Percentiles rank a stretch among this genome's conserved stretches.
Evolutionary conservation across 495 filamentous ascomycete species (phyloP).

Genomic region (Hypoxylon cercidicola): DNA sequence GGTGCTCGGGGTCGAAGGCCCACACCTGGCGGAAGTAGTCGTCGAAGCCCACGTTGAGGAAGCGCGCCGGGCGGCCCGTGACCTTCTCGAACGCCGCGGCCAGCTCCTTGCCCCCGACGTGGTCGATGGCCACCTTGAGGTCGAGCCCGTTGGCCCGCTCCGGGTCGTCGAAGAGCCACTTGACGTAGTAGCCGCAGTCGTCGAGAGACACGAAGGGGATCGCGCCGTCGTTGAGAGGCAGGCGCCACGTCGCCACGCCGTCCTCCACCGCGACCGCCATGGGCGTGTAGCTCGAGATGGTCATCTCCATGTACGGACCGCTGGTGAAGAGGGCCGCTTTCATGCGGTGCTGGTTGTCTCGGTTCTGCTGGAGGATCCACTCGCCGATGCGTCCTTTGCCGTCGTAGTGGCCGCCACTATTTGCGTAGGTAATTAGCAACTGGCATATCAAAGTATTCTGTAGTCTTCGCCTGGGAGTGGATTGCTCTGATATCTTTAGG

Average conservation of each 20-base stretch:
- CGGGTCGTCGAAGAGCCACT: slow-evolving; percentile 67
- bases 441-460: background rate
- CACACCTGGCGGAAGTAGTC: slow-evolving; percentile 52
- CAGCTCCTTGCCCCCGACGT: slow-evolving; percentile 58
- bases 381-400: slow-evolving; percentile 65
- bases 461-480: background rate
- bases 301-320: slow-evolving; percentile 66
- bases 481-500: too few species aligned
- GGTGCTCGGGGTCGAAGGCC: slow-evolving; percentile 26
- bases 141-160: slow-evolving; percentile 60
- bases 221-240: slow-evolving; percentile 56
- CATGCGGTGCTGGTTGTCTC: slow-evolving; percentile 52
- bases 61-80: slow-evolving; percentile 61
- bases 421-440: slow-evolving; percentile 6
- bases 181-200: slow-evolving; percentile 63
- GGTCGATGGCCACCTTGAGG: slow-evolving; percentile 61
- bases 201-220: slow-evolving; percentile 61
- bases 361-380: slow-evolving; percentile 57
- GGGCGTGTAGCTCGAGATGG: slow-evolving; percentile 48
- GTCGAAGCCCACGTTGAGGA: slow-evolving; percentile 54
- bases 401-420: slow-evolving; percentile 60
- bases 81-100: slow-evolving; percentile 62
- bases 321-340: slow-evolving; percentile 61
- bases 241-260: slow-evolving; percentile 56
- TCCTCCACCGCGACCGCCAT: slow-evolving; percentile 52